Base-by-base conservation (phyloP, 2,329 filamentous ascomycete species). In the Corniculantispora saksenae region DNA sequence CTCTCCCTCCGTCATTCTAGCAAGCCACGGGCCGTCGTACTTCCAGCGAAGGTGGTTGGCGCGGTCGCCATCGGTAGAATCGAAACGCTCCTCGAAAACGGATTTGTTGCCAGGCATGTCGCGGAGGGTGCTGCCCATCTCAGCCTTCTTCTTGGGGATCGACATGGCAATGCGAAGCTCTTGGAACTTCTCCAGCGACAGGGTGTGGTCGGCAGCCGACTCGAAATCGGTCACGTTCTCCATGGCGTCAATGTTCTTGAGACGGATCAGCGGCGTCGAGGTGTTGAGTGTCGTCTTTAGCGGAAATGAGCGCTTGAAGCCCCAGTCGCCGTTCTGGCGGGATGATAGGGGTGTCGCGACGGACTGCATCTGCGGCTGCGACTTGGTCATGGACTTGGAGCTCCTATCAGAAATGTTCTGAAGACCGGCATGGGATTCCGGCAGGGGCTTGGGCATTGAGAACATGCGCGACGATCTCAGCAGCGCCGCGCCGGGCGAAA, bases 221-320 rank as follows among this genome's bases (percentile, higher is more conserved):
- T 88, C 84, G 78, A 93, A 98, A 73, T 97, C 93, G 73, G 94
- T 97, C 70, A 97, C 85, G 75, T 93, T 91, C 78, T 97, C 93
- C 70, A 89, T 86, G 2, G 92, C 91, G 80, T 98, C 94, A 69
- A 97, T 84, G 66, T 90, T 85, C 72, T 88, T 89, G 70, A 98
- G 80, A 69, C 92, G 87, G 62, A 97, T 85, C 58, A 91, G 82
- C 12, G 93, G 91, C n/a, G 88, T 89, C 8, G 89, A 87, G 8
- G 88, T 88, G 62, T 87, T 86, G 23, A 88, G 86, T 6, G 92
- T 94, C 3, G 90, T 89, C 75, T 90, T 90, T 10, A 90, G 79
- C 1, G 94, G 94, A 7, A 98, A 82, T 1, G 93, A 84, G 63
- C 94, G 84, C 81, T 98, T 98, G 71, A 97, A 81, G 17, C 94